A percentile compares a stretch with the other conserved stretches of the same genome.
Evolutionary conservation across 306 rosid species (phyloP).

Genomic region (Begonia masoniana): DNA sequence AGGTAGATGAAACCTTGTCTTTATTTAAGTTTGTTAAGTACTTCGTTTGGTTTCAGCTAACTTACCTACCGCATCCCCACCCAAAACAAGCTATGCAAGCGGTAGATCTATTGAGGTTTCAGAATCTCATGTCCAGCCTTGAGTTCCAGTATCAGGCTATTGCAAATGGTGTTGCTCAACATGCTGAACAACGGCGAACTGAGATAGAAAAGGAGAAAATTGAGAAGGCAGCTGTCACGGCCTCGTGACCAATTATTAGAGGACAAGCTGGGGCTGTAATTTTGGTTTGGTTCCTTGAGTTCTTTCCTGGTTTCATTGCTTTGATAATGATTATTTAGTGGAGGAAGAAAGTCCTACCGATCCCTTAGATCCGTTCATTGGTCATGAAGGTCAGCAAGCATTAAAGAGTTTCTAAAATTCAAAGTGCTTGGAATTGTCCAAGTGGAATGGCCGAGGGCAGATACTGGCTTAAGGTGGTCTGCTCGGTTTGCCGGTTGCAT

Average conservation of each 20-base stretch:
- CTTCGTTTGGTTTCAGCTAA: not conserved
- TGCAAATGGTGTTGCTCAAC: slow-evolving; percentile 81
- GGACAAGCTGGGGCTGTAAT: slow-evolving; percentile 17
- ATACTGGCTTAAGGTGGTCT: slow-evolving; percentile 20
- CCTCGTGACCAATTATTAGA: slow-evolving; percentile 23
- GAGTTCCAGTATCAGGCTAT: slow-evolving; percentile 86
- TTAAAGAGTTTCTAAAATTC: slow-evolving; percentile 24
- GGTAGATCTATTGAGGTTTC: slow-evolving; percentile 61
- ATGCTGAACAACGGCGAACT: slow-evolving; percentile 75
- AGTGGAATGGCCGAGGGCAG: slow-evolving; percentile 20
- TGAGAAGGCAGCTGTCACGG: slow-evolving; percentile 62
- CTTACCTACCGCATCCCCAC: not conserved
- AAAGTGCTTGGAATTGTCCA: slow-evolving; percentile 16
- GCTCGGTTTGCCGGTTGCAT: slow-evolving; percentile 7
- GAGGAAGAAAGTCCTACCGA: slow-evolving; percentile 23
- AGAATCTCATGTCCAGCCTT: slow-evolving; percentile 60
- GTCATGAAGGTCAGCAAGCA: slow-evolving; percentile 19
- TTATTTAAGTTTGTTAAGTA: not conserved
- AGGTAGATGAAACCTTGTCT: slow-evolving; percentile 24
- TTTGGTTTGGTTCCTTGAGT: slow-evolving; percentile 21
- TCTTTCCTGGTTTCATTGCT: slow-evolving; percentile 21
- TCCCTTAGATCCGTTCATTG: slow-evolving; percentile 24
- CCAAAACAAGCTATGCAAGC: slow-evolving; percentile 46
- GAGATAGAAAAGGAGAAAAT: slow-evolving; percentile 82
- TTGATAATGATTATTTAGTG: slow-evolving; percentile 21